These are phyloP conservation scores for Botrytis paeoniae DNA, from an alignment of 2,329 filamentous ascomycete genomes.

Conservation along the genomic window DNA sequence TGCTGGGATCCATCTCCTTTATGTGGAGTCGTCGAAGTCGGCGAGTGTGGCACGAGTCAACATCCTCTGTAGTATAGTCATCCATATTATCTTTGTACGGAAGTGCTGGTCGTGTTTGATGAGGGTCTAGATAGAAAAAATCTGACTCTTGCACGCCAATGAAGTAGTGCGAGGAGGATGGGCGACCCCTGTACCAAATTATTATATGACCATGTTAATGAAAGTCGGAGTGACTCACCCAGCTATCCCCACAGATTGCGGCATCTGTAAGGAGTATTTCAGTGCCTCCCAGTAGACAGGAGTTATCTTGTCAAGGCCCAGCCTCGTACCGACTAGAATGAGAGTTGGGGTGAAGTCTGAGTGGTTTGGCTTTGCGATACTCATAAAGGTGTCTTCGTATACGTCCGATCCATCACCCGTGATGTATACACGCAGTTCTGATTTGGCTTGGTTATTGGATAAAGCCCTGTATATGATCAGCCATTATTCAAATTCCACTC, in stretches of 20 bases:
- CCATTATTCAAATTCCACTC: not conserved
- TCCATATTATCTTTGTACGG: slow-evolving; percentile 57
- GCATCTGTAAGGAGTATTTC: slow-evolving; percentile 77
- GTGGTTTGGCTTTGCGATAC: slow-evolving; percentile 66
- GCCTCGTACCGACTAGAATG: slow-evolving; percentile 80
- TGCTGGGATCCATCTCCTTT: slow-evolving; percentile 94
- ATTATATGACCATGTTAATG: slow-evolving; percentile 16
- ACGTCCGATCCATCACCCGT: slow-evolving; percentile 89
- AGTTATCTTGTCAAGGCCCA: slow-evolving; percentile 93
- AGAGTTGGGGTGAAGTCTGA: slow-evolving; percentile 76
- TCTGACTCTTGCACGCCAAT: slow-evolving; percentile 69
- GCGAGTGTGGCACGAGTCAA: slow-evolving; percentile 83
- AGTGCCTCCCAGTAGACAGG: slow-evolving; percentile 95
- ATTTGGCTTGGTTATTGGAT: slow-evolving; percentile 59
- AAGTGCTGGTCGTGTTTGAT: slow-evolving; percentile 75
- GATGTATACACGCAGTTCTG: slow-evolving; percentile 75
- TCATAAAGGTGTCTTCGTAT: slow-evolving; percentile 84
- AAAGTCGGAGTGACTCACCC: slow-evolving; percentile 55
- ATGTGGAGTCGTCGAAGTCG: slow-evolving; percentile 79
- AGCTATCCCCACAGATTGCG: slow-evolving; percentile 93
- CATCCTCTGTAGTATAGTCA: slow-evolving; percentile 66
- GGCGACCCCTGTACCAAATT: slow-evolving; percentile 65
- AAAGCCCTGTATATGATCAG: slow-evolving; percentile 59
- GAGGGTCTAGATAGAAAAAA: slow-evolving; percentile 94
- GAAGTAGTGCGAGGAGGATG: slow-evolving; percentile 76